Conservation (phyloP, 176 grass and related monocot genomes). For the Microstegium vimineum region DNA sequence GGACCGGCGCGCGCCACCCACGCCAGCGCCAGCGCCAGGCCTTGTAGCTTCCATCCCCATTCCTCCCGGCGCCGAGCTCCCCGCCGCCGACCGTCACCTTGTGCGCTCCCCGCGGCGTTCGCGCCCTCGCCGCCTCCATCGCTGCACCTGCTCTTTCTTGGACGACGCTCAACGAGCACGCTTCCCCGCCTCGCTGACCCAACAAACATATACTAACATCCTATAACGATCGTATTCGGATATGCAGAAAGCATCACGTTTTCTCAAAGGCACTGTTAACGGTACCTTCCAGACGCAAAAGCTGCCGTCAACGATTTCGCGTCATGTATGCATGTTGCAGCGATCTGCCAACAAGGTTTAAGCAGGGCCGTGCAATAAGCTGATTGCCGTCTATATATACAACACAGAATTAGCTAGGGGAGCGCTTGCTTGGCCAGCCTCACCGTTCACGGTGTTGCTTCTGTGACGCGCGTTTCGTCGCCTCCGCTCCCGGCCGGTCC, state of each 20-base stretch:
- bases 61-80: neutral
- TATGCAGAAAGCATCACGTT: neutral
- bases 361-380: too few relatives aligned
- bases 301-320: neutral
- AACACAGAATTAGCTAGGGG: neutral
- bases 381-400: neutral
- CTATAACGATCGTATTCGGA: neutral
- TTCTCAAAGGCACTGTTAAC: neutral
- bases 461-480: neutral
- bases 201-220: neutral
- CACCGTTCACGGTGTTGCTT: too few relatives aligned
- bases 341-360: neutral
- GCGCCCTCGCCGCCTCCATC: neutral
- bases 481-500: too few relatives aligned
- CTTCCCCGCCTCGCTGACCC: neutral
- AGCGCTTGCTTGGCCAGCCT: neutral
- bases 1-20: neutral
- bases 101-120: neutral
- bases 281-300: neutral
- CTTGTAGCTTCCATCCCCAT: neutral
- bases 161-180: neutral
- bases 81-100: neutral
- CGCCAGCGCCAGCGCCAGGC: neutral
- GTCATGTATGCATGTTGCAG: neutral
- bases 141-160: neutral